Percentiles rank a stretch among this genome's conserved stretches.
phyloP scores from a whole-genome alignment of 140 eudicot genomes.

The Oenanthe javanica region DNA sequence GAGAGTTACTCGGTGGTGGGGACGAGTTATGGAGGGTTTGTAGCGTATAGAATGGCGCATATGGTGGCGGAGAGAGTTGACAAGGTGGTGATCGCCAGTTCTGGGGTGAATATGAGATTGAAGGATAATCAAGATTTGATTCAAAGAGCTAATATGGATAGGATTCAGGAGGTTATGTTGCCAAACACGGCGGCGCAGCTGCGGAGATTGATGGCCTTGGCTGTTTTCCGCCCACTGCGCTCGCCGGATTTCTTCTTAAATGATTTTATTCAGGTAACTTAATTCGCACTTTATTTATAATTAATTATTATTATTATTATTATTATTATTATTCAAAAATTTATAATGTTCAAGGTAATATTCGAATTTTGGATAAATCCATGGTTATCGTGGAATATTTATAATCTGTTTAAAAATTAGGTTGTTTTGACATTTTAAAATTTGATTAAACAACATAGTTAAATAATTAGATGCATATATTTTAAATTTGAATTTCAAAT shows the following conservation, averaged over 20 bases:
- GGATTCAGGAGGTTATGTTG: conserved; percentile 55
- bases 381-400: too few species aligned
- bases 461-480: too few species aligned
- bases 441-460: too few species aligned
- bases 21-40: conserved; percentile 78
- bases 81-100: conserved; percentile 79
- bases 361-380: too few species aligned
- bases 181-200: conserved; percentile 53
- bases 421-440: too few species aligned
- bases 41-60: conserved; percentile 57
- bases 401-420: too few species aligned
- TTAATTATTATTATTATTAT: too few species aligned
- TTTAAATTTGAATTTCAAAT: too few species aligned
- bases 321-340: too few species aligned
- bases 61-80: conserved; percentile 74
- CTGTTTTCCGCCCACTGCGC: conserved; percentile 22
- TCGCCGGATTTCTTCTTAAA: conserved; percentile 66
- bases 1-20: conserved; percentile 42
- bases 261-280: conserved; percentile 60
- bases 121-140: conserved; percentile 43
- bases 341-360: too few species aligned
- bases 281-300: too few species aligned
- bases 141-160: conserved; percentile 41
- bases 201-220: conserved; percentile 40
- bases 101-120: conserved; percentile 56